These are phyloP conservation scores for Effrenium voratum DNA, from an alignment of 73 alveolate species.

Conservation along the genomic window DNA sequence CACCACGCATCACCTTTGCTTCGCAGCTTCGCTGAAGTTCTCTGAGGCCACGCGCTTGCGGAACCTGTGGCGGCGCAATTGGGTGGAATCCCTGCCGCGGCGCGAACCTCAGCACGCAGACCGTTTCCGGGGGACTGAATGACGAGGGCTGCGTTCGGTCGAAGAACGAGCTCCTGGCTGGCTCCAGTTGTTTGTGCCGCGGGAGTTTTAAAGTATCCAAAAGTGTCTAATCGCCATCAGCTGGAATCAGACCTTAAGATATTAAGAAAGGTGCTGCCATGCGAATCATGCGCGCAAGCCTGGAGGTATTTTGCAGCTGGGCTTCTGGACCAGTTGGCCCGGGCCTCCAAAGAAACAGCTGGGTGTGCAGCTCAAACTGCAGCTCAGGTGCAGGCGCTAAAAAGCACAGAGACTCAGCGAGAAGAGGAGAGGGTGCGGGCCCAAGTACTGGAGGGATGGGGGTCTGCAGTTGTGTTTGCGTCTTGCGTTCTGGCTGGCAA, in stretches of 20 bases:
- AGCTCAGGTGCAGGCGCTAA: constrained; percentile 72
- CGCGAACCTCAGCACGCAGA: neutral
- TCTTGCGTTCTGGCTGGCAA: neutral
- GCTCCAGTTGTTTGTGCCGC: too few relatives aligned
- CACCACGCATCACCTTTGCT: neutral
- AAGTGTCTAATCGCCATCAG: too few relatives aligned
- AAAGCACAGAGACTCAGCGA: constrained; percentile 59
- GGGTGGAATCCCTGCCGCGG: constrained; percentile 72
- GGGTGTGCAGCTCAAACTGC: neutral
- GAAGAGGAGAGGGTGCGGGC: constrained; percentile 69
- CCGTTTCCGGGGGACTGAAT: too few relatives aligned
- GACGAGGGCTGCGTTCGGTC: too few relatives aligned
- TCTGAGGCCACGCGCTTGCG: constrained; percentile 61
- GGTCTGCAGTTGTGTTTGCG: neutral
- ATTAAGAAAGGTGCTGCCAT: too few relatives aligned
- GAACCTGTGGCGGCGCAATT: constrained; percentile 83
- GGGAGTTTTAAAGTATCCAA: too few relatives aligned
- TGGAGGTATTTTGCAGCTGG: constrained; percentile 76
- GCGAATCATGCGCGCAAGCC: too few relatives aligned
- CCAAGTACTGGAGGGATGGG: neutral
- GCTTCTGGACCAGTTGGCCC: constrained; percentile 47
- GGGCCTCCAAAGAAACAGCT: neutral
- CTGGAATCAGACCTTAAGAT: too few relatives aligned
- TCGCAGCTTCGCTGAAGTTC: neutral
- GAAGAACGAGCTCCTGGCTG: too few relatives aligned